phyloP scores from a whole-genome alignment of 805 yeast genomes.

The Candida gorgasii region DNA sequence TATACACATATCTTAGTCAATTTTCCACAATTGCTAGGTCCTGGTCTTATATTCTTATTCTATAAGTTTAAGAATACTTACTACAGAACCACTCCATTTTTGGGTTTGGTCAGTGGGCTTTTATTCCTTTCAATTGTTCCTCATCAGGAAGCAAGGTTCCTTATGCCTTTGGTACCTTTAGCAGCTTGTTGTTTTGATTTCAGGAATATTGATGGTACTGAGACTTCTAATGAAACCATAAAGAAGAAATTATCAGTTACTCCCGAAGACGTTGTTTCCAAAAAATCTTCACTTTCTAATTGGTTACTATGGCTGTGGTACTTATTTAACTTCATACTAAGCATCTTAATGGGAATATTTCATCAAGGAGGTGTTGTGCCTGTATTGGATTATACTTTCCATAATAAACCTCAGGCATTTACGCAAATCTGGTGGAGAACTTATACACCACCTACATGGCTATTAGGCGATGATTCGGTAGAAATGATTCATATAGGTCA shows the following conservation, averaged over 20 bases:
- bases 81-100: slow-evolving; percentile 54
- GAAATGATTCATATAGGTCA: slow-evolving; percentile 13
- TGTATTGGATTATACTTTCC: slow-evolving; percentile 45
- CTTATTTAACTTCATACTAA: slow-evolving; percentile 59
- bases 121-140: slow-evolving; percentile 67
- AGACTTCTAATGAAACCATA: slow-evolving; percentile 11
- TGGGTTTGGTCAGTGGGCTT: slow-evolving; percentile 64
- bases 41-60: slow-evolving; percentile 53
- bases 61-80: slow-evolving; percentile 36
- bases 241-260: slow-evolving; percentile 11
- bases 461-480: slow-evolving; percentile 41
- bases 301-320: slow-evolving; percentile 50
- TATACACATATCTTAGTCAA: slow-evolving; percentile 75
- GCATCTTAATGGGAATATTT: slow-evolving; percentile 68
- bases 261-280: slow-evolving; percentile 12
- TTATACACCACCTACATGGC: slow-evolving; percentile 91
- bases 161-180: slow-evolving; percentile 77
- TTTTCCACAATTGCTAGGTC: slow-evolving; percentile 82
- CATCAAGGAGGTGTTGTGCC: slow-evolving; percentile 93
- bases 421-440: slow-evolving; percentile 89
- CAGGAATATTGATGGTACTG: slow-evolving; percentile 15
- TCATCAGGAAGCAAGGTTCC: slow-evolving; percentile 92
- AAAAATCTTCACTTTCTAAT: slow-evolving; percentile 16
- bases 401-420: slow-evolving; percentile 19
- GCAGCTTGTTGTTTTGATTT: slow-evolving; percentile 58